Evolutionary conservation across 106 monocot genomes (phyloP).

Genomic region (Chionographis japonica): DNA sequence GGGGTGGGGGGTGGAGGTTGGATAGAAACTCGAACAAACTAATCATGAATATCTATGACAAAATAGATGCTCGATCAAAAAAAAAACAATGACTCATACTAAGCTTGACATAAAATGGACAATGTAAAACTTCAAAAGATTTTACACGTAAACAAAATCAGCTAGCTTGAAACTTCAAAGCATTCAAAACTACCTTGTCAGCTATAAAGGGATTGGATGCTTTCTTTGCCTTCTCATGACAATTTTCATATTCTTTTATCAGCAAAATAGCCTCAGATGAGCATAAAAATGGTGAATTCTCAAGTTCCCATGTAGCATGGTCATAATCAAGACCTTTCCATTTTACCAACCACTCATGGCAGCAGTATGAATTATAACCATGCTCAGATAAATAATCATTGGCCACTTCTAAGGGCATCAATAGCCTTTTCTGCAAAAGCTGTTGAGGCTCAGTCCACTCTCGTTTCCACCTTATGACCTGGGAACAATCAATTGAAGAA

Average conservation of each 20-base stretch:
- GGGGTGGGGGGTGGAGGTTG: too few species aligned
- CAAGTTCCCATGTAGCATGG: constrained; percentile 82
- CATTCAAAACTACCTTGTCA: constrained; percentile 33
- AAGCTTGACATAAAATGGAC: too few species aligned
- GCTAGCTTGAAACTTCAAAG: constrained; percentile 2
- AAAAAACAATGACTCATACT: too few species aligned
- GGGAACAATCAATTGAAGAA: constrained; percentile 4
- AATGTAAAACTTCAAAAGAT: neutral
- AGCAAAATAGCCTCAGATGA: constrained; percentile 38
- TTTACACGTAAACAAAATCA: neutral
- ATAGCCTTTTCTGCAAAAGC: constrained; percentile 50
- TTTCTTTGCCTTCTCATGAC: constrained; percentile 34
- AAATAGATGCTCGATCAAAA: too few species aligned
- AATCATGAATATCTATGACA: too few species aligned
- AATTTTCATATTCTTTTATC: constrained; percentile 46
- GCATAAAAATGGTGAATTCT: constrained; percentile 42
- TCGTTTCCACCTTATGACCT: constrained; percentile 57
- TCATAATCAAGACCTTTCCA: constrained; percentile 83
- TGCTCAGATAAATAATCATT: constrained; percentile 32
- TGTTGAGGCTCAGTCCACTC: constrained; percentile 80
- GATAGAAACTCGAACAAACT: too few species aligned
- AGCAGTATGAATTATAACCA: constrained; percentile 21
- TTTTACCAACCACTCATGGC: constrained; percentile 78
- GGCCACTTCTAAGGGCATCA: constrained; percentile 36
- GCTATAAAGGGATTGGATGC: constrained; percentile 20